These are phyloP conservation scores for Fusarium succisae DNA, from an alignment of 2,329 filamentous ascomycete genomes.

Conservation along the genomic window DNA sequence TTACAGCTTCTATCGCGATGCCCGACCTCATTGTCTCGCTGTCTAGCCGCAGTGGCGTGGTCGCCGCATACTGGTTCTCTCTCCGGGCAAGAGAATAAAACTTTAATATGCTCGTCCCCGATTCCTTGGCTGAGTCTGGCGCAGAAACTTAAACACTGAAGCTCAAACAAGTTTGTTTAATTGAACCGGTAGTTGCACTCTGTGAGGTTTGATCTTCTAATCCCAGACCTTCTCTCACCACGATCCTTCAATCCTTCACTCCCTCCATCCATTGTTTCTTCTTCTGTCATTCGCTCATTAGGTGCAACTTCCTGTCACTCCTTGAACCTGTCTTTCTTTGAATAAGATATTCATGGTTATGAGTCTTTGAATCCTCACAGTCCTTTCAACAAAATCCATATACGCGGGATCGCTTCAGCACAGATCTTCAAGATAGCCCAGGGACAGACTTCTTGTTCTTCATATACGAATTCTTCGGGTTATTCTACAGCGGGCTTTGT, in stretches of 20 bases:
- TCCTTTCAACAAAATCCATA: constrained; percentile 10
- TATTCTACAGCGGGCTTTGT: not conserved
- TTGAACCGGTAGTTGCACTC: constrained; percentile 8
- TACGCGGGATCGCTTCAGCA: not conserved
- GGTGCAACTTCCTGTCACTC: constrained; percentile 6
- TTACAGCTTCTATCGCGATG: constrained; percentile 25
- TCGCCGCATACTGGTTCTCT: constrained; percentile 6
- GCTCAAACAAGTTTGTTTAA: constrained; percentile 22
- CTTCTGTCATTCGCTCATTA: constrained; percentile 9
- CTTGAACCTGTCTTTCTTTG: constrained; percentile 8
- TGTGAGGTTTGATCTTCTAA: not conserved
- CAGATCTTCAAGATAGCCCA: not conserved
- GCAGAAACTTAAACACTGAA: constrained; percentile 8
- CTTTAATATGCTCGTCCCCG: constrained; percentile 11
- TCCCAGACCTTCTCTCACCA: constrained; percentile 8
- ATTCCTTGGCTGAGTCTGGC: constrained; percentile 4
- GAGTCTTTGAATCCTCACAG: constrained; percentile 9
- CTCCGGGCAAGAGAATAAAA: constrained; percentile 19
- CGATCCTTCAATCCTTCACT: constrained; percentile 2
- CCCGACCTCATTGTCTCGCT: constrained; percentile 22
- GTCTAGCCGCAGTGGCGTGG: constrained; percentile 21
- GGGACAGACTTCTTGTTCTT: not conserved
- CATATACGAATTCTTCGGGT: not conserved
- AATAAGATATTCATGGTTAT: not conserved
- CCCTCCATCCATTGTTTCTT: constrained; percentile 14